Conservation (phyloP, 306 rosid species). For the Sindora glabra region DNA sequence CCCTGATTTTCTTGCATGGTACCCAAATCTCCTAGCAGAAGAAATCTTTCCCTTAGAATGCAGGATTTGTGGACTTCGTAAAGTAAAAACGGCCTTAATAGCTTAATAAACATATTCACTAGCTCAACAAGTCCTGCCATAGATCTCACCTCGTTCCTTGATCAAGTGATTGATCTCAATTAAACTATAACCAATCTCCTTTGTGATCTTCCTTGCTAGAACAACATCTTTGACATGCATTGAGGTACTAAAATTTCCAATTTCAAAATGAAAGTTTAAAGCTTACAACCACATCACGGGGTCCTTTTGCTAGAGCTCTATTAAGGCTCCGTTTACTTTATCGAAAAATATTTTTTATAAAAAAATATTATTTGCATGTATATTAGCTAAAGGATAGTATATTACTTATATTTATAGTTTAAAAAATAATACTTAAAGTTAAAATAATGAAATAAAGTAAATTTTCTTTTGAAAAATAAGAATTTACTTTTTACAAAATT, state of each 20-base stretch:
- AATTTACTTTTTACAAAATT: too few relatives aligned
- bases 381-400: too few relatives aligned
- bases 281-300: constrained; percentile 69
- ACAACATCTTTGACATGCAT: constrained; percentile 50
- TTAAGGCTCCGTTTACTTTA: too few relatives aligned
- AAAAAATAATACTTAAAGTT: too few relatives aligned
- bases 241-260: constrained; percentile 51
- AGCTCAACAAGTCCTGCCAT: background rate
- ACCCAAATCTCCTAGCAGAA: constrained; percentile 18
- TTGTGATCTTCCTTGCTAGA: constrained; percentile 48
- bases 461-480: too few relatives aligned
- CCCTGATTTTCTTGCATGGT: constrained; percentile 28
- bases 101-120: too few relatives aligned
- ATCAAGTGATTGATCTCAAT: constrained; percentile 61
- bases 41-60: constrained; percentile 22
- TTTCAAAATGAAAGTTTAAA: constrained; percentile 66
- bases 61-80: constrained; percentile 17
- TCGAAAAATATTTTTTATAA: too few relatives aligned
- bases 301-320: constrained; percentile 51
- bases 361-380: too few relatives aligned
- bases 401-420: too few relatives aligned
- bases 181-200: constrained; percentile 72
- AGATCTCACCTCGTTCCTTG: too few relatives aligned
- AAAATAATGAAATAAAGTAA: too few relatives aligned
- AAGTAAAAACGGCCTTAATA: constrained; percentile 24